phyloP scores from a whole-genome alignment of 805 yeast species.

The Komagataella pastoris region DNA sequence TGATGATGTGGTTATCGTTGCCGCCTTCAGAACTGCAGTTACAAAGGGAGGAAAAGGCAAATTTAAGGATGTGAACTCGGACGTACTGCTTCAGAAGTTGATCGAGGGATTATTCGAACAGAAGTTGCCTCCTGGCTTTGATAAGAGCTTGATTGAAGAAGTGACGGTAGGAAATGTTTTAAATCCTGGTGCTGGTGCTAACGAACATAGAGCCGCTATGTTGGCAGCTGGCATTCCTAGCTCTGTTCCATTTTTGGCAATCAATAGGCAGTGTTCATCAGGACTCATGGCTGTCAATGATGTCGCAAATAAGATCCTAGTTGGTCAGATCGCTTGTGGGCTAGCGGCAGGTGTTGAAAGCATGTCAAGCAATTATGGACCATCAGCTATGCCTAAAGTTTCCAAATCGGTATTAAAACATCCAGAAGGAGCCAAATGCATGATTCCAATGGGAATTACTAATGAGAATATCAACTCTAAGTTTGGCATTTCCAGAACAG shows the following conservation, averaged over 20 bases:
- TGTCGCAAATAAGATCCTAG: slow-evolving; percentile 74
- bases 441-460: slow-evolving; percentile 94
- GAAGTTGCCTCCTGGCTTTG: slow-evolving; percentile 35
- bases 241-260: slow-evolving; percentile 62
- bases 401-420: slow-evolving; percentile 30
- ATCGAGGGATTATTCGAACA: slow-evolving; percentile 47
- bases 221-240: slow-evolving; percentile 87
- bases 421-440: slow-evolving; percentile 46
- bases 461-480: slow-evolving; percentile 77
- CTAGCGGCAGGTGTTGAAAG: slow-evolving; percentile 90
- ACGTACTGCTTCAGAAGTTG: slow-evolving; percentile 59
- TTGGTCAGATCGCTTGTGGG: slow-evolving; percentile 87
- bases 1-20: slow-evolving; percentile 83
- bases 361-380: slow-evolving; percentile 86
- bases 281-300: slow-evolving; percentile 87
- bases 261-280: slow-evolving; percentile 92
- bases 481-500: slow-evolving; percentile 49
- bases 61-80: slow-evolving; percentile 74
- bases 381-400: slow-evolving; percentile 52
- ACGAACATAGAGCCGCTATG: slow-evolving; percentile 86
- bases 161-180: slow-evolving; percentile 86
- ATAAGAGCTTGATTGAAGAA: slow-evolving; percentile 54
- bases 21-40: slow-evolving; percentile 84
- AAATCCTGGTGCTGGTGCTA: slow-evolving; percentile 88
- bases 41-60: slow-evolving; percentile 81